Percentiles rank a stretch among this genome's conserved stretches.
Evolutionary conservation across 345 rosid species (phyloP).

Genomic region (Brassica juncea): DNA sequence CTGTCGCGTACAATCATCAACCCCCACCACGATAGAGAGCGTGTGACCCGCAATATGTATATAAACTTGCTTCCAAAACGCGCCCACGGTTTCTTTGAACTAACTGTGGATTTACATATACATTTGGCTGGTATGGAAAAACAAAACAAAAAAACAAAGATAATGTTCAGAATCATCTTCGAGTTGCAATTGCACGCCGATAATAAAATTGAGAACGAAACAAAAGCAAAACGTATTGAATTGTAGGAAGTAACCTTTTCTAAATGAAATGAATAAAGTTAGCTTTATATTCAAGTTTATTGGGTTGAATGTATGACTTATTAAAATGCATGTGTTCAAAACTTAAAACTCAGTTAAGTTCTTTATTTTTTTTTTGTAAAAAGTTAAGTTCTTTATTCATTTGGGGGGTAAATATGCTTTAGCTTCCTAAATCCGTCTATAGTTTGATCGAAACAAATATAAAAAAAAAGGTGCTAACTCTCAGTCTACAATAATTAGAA

Average conservation of each 20-base stretch:
- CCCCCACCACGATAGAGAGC: not conserved
- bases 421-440: not conserved
- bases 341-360: not conserved
- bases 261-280: not conserved
- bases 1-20: not conserved
- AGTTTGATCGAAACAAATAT: not conserved
- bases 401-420: not conserved
- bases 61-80: conserved; percentile 6
- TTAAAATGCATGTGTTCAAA: conserved; percentile 3
- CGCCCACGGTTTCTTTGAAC: conserved; percentile 5
- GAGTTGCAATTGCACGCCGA: not conserved
- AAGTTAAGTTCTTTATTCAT: not conserved
- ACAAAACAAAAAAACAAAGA: not conserved
- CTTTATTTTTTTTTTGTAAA: not conserved
- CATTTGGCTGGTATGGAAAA: not conserved
- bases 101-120: not conserved
- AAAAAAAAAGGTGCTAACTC: not conserved
- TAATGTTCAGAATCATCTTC: not conserved
- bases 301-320: not conserved
- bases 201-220: not conserved
- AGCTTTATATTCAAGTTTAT: not conserved
- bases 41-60: not conserved
- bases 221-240: not conserved
- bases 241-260: not conserved
- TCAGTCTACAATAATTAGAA: not conserved